These are phyloP conservation scores for Chaetomium olivaceum DNA, from an alignment of 2,329 filamentous ascomycete genomes.

Conservation along the genomic window DNA sequence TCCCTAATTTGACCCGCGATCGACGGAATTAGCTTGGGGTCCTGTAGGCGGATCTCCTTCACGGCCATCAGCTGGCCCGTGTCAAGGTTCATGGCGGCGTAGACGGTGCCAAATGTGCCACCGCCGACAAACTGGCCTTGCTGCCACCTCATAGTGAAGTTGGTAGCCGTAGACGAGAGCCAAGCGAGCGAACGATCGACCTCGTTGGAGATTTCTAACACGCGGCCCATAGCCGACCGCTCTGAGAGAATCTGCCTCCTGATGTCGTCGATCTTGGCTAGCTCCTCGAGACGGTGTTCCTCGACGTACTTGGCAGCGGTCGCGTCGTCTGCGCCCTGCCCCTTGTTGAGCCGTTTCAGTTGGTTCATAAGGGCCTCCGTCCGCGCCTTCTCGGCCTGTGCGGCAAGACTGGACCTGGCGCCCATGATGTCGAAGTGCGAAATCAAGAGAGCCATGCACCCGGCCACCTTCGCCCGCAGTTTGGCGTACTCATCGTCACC, in stretches of 20 bases:
- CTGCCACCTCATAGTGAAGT: constrained; percentile 95
- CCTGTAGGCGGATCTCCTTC: constrained; percentile 95
- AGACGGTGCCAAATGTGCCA: constrained; percentile 95
- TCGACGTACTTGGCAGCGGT: constrained; percentile 75
- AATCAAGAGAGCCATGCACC: constrained; percentile 95
- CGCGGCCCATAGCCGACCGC: constrained; percentile 82
- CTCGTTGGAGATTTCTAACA: constrained; percentile 92
- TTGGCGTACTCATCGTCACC: constrained; percentile 83
- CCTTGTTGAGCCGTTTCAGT: constrained; percentile 75
- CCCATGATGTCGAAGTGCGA: constrained; percentile 99
- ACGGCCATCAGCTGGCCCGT: constrained; percentile 97
- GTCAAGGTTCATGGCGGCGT: constrained; percentile 95
- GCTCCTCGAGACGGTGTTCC: constrained; percentile 70
- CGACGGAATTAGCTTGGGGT: constrained; percentile 91
- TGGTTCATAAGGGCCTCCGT: constrained; percentile 78
- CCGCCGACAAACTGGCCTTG: constrained; percentile 98
- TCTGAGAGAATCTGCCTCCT: constrained; percentile 80
- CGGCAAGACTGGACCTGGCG: constrained; percentile 86
- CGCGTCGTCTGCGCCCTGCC: constrained; percentile 73
- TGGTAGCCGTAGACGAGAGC: constrained; percentile 89
- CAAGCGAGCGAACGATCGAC: constrained; percentile 93
- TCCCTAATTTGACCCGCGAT: constrained; percentile 93
- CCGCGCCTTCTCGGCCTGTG: constrained; percentile 88
- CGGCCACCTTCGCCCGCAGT: constrained; percentile 84
- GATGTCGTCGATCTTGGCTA: constrained; percentile 74